Conservation (phyloP, 805 yeast species). For the Saturnispora ahearnii region DNA sequence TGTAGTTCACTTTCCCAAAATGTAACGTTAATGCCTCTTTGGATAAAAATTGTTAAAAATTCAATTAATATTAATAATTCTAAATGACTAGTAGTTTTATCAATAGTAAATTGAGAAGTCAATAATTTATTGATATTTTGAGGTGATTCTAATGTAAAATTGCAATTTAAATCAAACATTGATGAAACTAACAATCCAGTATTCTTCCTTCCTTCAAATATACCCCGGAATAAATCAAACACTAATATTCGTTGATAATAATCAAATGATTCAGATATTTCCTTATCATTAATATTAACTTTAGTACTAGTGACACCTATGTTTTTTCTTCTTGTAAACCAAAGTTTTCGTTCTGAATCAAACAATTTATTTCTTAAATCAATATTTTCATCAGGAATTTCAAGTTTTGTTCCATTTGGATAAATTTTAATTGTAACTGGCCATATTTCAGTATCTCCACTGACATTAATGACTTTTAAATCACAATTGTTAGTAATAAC, state of each 20-base stretch:
- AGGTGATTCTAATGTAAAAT: constrained; percentile 6
- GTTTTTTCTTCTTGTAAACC: constrained; percentile 4
- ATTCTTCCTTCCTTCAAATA: constrained; percentile 3
- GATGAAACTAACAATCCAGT: constrained; percentile 8
- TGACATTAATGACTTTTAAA: background rate
- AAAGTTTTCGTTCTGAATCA: constrained; percentile 6
- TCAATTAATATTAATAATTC: constrained; percentile 3
- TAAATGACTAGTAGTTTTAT: background rate
- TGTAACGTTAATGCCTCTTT: background rate
- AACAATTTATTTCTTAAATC: constrained; percentile 3
- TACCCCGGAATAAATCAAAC: constrained; percentile 11
- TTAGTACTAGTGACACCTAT: constrained; percentile 1
- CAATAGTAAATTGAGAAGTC: background rate
- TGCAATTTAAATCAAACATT: background rate
- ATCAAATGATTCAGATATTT: constrained; percentile 3
- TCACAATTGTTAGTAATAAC: constrained; percentile 4
- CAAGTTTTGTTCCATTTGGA: constrained; percentile 10
- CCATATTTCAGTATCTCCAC: constrained; percentile 5
- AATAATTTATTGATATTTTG: constrained; percentile 1
- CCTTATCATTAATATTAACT: background rate
- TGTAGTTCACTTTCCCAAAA: background rate
- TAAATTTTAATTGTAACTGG: constrained; percentile 10
- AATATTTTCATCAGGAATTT: background rate
- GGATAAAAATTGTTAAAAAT: constrained; percentile 2
- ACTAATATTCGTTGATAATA: constrained; percentile 7